Conservation (phyloP, 805 yeast genomes). For the Lipomyces lipofer region DNA sequence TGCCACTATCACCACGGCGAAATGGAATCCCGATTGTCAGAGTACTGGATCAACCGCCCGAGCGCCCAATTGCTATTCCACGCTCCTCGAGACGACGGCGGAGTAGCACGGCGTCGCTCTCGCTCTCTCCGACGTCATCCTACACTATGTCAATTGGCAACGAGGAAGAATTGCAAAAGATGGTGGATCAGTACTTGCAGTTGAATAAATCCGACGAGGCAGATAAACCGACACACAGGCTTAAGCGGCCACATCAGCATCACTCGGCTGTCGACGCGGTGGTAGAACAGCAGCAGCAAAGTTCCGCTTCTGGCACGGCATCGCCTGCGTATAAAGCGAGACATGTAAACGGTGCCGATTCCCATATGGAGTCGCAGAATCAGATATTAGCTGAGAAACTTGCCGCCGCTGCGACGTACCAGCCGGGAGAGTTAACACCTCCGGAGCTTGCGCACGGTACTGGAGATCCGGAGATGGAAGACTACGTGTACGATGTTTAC, state of each 20-base stretch:
- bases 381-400: background rate
- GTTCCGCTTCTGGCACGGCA: conserved; percentile 6
- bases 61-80: conserved; percentile 9
- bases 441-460: conserved; percentile 9
- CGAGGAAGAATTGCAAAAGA: conserved; percentile 29
- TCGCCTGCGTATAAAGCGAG: conserved; percentile 9
- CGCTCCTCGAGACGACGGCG: conserved; percentile 5
- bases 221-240: conserved; percentile 1
- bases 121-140: conserved; percentile 29
- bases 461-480: conserved; percentile 45
- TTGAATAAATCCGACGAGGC: conserved; percentile 12
- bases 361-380: conserved; percentile 4
- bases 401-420: background rate
- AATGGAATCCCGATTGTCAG: conserved; percentile 23
- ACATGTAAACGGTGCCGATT: conserved; percentile 8
- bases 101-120: conserved; percentile 17
- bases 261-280: background rate
- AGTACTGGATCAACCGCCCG: conserved; percentile 5
- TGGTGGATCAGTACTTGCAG: conserved; percentile 29
- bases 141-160: conserved; percentile 16
- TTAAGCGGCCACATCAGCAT: conserved; percentile 19
- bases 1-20: background rate
- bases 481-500: conserved; percentile 91
- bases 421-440: conserved; percentile 5
- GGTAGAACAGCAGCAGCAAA: background rate